phyloP scores from a whole-genome alignment of 331 rosid species.

The Telfairia occidentalis region DNA sequence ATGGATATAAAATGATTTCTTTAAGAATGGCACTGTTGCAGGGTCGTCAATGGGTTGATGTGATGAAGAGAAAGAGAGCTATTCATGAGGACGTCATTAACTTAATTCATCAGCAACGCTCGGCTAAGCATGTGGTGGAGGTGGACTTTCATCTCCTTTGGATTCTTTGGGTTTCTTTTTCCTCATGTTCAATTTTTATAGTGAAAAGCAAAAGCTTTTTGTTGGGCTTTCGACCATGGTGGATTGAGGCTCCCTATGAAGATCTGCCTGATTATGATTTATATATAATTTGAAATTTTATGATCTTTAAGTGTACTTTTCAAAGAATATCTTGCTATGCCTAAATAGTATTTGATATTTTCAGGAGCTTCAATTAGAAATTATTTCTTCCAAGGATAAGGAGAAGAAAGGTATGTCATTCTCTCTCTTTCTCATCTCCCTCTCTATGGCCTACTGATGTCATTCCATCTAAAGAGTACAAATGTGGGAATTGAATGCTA shows the following conservation, averaged over 20 bases:
- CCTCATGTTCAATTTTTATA: background rate
- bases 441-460: background rate
- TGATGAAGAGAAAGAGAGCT: constrained; percentile 91
- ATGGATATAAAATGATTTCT: background rate
- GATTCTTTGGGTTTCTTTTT: background rate
- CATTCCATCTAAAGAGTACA: background rate
- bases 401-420: constrained; percentile 43
- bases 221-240: background rate
- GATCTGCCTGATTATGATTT: background rate
- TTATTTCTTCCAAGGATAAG: constrained; percentile 27
- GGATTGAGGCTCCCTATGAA: background rate
- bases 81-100: constrained; percentile 66
- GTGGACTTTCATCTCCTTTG: constrained; percentile 20
- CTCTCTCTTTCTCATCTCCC: constrained; percentile 3
- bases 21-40: constrained; percentile 23
- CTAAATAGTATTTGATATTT: background rate
- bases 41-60: constrained; percentile 82
- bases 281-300: background rate
- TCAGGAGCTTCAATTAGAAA: constrained; percentile 41
- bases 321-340: background rate
- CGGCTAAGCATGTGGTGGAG: constrained; percentile 34
- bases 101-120: constrained; percentile 48
- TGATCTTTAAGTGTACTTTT: background rate
- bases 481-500: background rate
- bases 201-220: background rate